Evolutionary conservation across 495 filamentous ascomycete species (phyloP), one percentile per base, ranked within the genome.

Genomic region (Viridothelium virens): DNA sequence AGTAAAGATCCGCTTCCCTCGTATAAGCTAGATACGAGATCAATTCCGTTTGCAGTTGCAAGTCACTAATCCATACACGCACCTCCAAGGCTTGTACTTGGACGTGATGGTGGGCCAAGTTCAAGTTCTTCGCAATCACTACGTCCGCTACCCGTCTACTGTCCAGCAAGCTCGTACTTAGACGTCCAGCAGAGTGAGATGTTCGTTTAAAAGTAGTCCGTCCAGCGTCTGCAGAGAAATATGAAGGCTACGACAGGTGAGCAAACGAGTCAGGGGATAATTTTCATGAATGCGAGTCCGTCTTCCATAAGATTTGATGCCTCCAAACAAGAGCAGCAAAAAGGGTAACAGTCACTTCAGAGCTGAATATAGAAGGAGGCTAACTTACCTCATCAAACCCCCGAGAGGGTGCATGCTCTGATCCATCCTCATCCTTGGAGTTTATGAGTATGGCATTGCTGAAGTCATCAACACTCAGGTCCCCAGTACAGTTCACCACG

Each of bases 21-120:
- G 89, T 70, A 94, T 87, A 34, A 98, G 86, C 83, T 96, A 64
- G 31, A 31, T 9, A 9, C 36, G 10, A 5, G 31, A 9, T 59
- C 53, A 59, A 31, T n/a, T 59, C 3, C n/a, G 5, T 14, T 53
- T 53, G 48, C 5, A 18, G 5, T n/a, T 53, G 11, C n/a, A 16
- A 53, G 11, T 6, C 10, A 34, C 7, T n/a, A 10, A 34, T 33
- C 5, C 6, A 59, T 5, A 33, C 14, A 44, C 68, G 47, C 75
- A 87, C 85, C 78, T 91, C 93, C 37, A 98, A 82, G 37, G 84
- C 86, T 72, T 96, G 91, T 46, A 92, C 86, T 77, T 98, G 94
- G n/a, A 97, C 82, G 50, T 85, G 82, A 33, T 84, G 77, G 37
- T 80, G 79, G 1, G 88, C 89, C 48, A 79, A 73, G 73, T 96